Conservation (phyloP, 345 rosid species). For the Eucalyptus cloeziana region DNA sequence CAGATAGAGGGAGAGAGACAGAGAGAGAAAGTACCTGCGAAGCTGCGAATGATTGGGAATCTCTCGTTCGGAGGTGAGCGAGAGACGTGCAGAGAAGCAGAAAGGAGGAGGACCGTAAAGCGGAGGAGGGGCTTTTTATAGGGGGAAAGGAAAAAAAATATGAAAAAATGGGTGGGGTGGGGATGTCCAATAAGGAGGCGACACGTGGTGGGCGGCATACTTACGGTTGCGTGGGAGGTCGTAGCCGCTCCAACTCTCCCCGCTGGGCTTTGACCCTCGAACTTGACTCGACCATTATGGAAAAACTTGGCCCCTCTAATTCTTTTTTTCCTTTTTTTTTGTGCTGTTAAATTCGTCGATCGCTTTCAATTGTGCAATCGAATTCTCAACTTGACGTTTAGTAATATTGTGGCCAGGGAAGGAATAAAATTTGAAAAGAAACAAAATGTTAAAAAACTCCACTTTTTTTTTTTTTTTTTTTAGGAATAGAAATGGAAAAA, state of each 20-base stretch:
- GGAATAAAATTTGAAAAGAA: too few species aligned
- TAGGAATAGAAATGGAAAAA: too few species aligned
- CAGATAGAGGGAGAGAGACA: background rate
- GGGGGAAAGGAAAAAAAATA: background rate
- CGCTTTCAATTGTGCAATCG: background rate
- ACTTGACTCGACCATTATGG: background rate
- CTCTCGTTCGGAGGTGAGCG: background rate
- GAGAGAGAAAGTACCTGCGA: background rate
- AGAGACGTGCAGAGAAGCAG: background rate
- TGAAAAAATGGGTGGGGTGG: background rate
- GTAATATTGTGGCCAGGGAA: too few species aligned
- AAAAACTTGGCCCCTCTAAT: background rate
- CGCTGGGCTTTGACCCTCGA: background rate
- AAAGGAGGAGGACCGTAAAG: rapidly evolving
- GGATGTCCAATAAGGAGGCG: background rate
- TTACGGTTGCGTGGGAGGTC: background rate
- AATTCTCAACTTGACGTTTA: too few species aligned
- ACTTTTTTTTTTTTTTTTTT: too few species aligned
- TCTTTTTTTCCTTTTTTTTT: rapidly evolving
- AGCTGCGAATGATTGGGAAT: background rate
- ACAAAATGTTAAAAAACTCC: too few species aligned
- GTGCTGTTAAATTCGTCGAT: background rate
- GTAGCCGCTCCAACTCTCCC: background rate
- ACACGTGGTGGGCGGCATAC: background rate
- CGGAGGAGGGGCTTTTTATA: background rate